phyloP scores from a whole-genome alignment of 139 green algal genomes.

The Bryopsis sp. region DNA sequence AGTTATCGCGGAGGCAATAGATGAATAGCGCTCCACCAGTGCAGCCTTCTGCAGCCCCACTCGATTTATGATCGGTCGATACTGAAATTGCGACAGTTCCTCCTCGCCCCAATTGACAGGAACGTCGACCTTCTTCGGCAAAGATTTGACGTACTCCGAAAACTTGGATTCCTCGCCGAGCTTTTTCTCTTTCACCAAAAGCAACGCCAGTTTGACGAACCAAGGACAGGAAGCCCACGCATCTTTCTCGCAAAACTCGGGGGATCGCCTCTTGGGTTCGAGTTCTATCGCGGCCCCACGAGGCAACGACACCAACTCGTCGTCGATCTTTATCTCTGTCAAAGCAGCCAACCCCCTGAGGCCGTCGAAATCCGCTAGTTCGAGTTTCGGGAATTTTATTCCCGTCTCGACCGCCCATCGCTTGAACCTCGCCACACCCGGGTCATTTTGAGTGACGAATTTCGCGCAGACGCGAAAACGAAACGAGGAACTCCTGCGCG shows the following conservation, averaged over 20 bases:
- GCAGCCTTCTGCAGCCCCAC: slow-evolving; percentile 45
- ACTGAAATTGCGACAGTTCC: slow-evolving; percentile 54
- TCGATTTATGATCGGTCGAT: slow-evolving; percentile 40
- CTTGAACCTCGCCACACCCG: no score
- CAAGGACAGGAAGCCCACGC: slow-evolving; percentile 49
- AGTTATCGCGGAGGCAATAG: slow-evolving; percentile 15
- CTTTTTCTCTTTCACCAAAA: slow-evolving; percentile 53
- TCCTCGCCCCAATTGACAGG: slow-evolving; percentile 52
- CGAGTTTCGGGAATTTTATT: slow-evolving; percentile 23
- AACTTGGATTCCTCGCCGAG: slow-evolving; percentile 31
- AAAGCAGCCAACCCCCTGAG: slow-evolving; percentile 43
- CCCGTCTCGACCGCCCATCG: slow-evolving; percentile 3
- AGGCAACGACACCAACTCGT: slow-evolving; percentile 56
- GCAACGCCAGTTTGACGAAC: slow-evolving; percentile 58
- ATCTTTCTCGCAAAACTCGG: slow-evolving; percentile 24
- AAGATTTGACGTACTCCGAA: slow-evolving; percentile 46
- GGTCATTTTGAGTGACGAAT: no score
- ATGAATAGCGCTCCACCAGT: slow-evolving; percentile 30
- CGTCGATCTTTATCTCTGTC: slow-evolving; percentile 32
- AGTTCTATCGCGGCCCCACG: slow-evolving; percentile 41
- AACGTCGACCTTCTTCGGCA: slow-evolving; percentile 49
- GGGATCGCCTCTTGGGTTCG: slow-evolving; percentile 45
- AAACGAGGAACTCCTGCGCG: no score
- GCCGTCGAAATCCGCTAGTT: slow-evolving; percentile 26
- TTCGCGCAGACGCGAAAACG: no score